phyloP scores from a whole-genome alignment of 202 grass and related monocot genomes.

The Schoenoplectus triqueter region DNA sequence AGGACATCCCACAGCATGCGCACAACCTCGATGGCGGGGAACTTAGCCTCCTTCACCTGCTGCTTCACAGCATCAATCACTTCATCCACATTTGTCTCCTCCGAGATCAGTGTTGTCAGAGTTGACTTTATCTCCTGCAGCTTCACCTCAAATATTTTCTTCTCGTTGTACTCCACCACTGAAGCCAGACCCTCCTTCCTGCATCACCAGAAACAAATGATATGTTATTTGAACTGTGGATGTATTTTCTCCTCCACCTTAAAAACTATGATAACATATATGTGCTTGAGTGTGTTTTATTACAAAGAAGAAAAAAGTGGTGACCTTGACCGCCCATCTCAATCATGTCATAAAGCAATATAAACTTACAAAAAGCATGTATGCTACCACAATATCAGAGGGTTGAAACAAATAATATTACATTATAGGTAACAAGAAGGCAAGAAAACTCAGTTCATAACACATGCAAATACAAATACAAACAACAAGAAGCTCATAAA shows the following conservation, averaged over 20 bases:
- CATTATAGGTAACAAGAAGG: neutral
- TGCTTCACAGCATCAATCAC: slow-evolving; percentile 77
- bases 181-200: slow-evolving; percentile 79
- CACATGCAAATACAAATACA: slow-evolving; percentile 9
- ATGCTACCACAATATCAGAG: neutral
- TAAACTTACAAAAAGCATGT: neutral
- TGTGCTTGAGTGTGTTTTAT: neutral
- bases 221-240: neutral
- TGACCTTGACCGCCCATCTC: neutral
- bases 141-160: slow-evolving; percentile 97
- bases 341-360: neutral
- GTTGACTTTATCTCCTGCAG: slow-evolving; percentile 85
- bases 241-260: neutral
- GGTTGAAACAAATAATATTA: neutral
- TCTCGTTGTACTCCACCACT: slow-evolving; percentile 80
- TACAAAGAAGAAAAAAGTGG: neutral
- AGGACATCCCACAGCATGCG: slow-evolving; percentile 88
- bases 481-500: slow-evolving; percentile 6
- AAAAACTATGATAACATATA: neutral
- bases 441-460: neutral
- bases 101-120: slow-evolving; percentile 67
- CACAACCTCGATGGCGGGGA: slow-evolving; percentile 87
- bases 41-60: slow-evolving; percentile 87
- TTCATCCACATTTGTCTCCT: slow-evolving; percentile 76
- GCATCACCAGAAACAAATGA: slow-evolving; percentile 32